Evolutionary conservation across 225 moss, liverwort and hornwort genomes (phyloP), one percentile per base, ranked within the genome.

Genomic region (Antitrichia curtipendula): DNA sequence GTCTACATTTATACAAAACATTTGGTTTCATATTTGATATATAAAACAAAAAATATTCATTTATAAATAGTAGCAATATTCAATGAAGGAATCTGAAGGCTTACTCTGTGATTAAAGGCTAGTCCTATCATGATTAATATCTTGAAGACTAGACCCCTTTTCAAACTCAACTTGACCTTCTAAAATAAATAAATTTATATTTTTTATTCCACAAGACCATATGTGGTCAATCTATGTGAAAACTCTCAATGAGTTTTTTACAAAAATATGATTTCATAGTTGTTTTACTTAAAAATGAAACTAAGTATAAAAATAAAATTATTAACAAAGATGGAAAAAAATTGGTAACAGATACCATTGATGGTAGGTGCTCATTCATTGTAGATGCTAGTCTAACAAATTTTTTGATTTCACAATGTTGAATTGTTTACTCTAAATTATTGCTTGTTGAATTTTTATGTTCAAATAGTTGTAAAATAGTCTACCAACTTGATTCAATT

Each of bases 91-190:
- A 38, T 12, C 38, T 68, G 38, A 38, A 68, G 7, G 31, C 13
- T n/a, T 68, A 23, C 7, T 2, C 12, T 66, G 7, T 6, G 7
- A 22, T 38, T 40, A 40, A 41, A 70, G 8, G 41, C 8, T 15
- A 70, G 4, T 41, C 8, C 8, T 41, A 13, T 14, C 2, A 13
- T 0, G 0, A 15, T 70, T 41, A 8, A 43, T 20, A n/a, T n/a
- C 66, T 21, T 65, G 1, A n/a, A n/a, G 21, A 22, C 12, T 1
- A n/a, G 0, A 6, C 1, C 7, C 21, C 6, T n/a, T 66, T n/a
- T 66, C 2, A n/a, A 36, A 21, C 7, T 66, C 66, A 66, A 7
- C 0, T 21, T n/a, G 21, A 19, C n/a, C 12, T n/a, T 66, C 12
- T n/a, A 21, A 21, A 66, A n/a, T 20, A n/a, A 0, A 21, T n/a